phyloP scores from a whole-genome alignment of 331 rosid species.

The Malus hybrid region DNA sequence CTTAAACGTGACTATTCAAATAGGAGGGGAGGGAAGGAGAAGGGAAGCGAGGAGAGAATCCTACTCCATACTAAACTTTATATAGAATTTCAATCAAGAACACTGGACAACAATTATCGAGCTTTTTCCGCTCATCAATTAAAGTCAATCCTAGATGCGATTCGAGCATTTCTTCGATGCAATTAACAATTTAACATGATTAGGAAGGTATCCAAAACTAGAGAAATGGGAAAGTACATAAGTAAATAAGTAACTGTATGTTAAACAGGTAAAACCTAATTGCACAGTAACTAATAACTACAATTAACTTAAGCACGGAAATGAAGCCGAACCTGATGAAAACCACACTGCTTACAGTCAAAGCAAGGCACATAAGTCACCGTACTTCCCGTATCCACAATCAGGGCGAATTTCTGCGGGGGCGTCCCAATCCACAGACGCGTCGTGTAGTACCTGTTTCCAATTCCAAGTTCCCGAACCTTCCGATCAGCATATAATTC shows the following conservation, averaged over 20 bases:
- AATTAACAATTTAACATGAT: neutral
- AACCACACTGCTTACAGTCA: conserved; percentile 33
- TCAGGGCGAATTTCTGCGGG: conserved; percentile 42
- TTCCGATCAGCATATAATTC: neutral
- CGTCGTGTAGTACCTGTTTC: conserved; percentile 37
- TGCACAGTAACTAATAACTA: neutral
- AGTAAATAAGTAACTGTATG: neutral
- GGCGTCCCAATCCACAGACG: conserved; percentile 46
- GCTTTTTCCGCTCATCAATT: neutral
- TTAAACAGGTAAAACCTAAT: neutral
- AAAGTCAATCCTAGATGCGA: neutral
- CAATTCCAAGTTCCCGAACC: neutral
- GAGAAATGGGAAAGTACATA: neutral
- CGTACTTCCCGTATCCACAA: conserved; percentile 47
- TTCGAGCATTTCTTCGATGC: neutral
- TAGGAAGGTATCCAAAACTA: no score
- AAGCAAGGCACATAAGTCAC: conserved; percentile 53
- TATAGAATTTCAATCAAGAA: neutral
- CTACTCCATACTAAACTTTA: neutral
- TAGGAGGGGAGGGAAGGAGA: no score
- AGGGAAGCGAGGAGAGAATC: no score
- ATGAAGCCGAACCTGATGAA: conserved; percentile 34
- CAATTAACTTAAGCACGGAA: neutral
- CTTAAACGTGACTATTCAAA: no score
- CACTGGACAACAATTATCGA: neutral